Percentiles rank a stretch among this genome's conserved stretches.
Evolutionary conservation across 306 rosid species (phyloP).

Genomic region (Vigna radiata): DNA sequence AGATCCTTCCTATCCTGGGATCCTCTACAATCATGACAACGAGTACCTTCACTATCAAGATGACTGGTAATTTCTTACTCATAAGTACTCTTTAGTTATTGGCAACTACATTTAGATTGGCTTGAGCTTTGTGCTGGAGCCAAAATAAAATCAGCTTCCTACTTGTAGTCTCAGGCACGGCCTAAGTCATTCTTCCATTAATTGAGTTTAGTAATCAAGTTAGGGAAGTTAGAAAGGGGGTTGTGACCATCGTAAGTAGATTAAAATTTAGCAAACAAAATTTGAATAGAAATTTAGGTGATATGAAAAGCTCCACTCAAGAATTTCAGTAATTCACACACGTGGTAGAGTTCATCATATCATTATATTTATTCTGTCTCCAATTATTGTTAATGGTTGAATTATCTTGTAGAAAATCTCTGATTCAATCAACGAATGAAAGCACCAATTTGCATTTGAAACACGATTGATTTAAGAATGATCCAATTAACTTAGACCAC

Average conservation of each 20-base stretch:
- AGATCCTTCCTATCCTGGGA: constrained; percentile 81
- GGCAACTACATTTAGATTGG: background rate
- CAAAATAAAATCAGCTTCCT: background rate
- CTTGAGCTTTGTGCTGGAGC: background rate
- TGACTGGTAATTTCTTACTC: constrained; percentile 72
- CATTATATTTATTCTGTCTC: background rate
- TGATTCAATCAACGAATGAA: background rate
- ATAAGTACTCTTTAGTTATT: constrained; percentile 8
- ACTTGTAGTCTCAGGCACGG: background rate
- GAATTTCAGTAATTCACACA: background rate
- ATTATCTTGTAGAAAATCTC: background rate
- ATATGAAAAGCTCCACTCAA: background rate
- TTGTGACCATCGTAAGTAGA: background rate
- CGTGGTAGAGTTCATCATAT: background rate
- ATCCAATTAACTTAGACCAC: background rate
- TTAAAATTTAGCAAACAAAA: background rate
- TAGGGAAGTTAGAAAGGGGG: background rate
- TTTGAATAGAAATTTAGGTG: background rate
- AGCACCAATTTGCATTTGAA: background rate
- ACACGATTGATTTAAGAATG: background rate
- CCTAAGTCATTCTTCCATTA: background rate
- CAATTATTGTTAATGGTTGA: background rate
- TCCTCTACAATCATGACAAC: constrained; percentile 90
- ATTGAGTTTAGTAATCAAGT: background rate
- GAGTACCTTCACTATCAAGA: constrained; percentile 98